These are phyloP conservation scores for Artemisia argyi DNA, from an alignment of 129 eudicot genomes.

Conservation along the genomic window DNA sequence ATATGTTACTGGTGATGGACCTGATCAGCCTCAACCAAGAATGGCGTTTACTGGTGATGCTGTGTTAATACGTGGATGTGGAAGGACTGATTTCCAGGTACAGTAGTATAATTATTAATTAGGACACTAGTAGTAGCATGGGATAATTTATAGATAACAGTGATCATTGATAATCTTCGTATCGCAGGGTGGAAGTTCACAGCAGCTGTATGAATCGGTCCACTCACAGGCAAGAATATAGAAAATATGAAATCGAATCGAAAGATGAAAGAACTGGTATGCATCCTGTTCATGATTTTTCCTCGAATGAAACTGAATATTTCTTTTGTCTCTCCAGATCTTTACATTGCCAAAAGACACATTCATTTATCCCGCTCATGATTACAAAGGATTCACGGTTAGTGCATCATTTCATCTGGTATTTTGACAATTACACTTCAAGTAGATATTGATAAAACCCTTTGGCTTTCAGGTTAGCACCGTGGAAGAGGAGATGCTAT, in stretches of 20 bases:
- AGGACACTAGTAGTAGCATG: slow-evolving; percentile 1
- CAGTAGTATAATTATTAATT: neutral
- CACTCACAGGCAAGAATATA: slow-evolving; percentile 80
- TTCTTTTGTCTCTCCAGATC: slow-evolving; percentile 47
- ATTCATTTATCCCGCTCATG: slow-evolving; percentile 91
- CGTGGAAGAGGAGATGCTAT: slow-evolving; percentile 88
- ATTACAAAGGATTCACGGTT: slow-evolving; percentile 94
- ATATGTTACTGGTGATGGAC: slow-evolving; percentile 85
- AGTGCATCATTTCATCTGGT: slow-evolving; percentile 17
- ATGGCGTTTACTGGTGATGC: slow-evolving; percentile 99
- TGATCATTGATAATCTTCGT: slow-evolving; percentile 14
- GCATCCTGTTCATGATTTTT: slow-evolving; percentile 5
- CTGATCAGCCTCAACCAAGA: slow-evolving; percentile 82
- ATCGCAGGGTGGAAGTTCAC: slow-evolving; percentile 93
- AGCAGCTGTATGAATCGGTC: slow-evolving; percentile 79
- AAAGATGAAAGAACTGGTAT: neutral
- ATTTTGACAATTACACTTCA: neutral
- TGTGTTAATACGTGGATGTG: slow-evolving; percentile 91
- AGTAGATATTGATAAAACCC: slow-evolving; percentile 22
- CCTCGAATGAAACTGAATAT: slow-evolving; percentile 3
- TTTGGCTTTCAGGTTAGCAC: slow-evolving; percentile 68
- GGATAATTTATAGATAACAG: neutral
- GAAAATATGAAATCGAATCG: no score
- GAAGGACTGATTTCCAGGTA: slow-evolving; percentile 98
- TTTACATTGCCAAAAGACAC: slow-evolving; percentile 90